Conservation (phyloP, 305 asterid species). For the Solanum hybrid region DNA sequence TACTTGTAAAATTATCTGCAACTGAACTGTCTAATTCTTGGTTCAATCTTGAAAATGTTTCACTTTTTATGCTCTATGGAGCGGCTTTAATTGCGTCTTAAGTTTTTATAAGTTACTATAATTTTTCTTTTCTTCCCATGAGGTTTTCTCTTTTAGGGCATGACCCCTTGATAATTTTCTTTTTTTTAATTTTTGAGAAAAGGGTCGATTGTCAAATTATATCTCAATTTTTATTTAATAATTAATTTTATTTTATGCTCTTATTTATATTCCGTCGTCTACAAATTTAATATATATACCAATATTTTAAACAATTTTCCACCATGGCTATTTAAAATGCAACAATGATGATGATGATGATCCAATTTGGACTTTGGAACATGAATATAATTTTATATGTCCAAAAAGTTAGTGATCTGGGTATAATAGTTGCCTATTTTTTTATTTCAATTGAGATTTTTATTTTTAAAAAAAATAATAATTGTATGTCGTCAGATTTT, state of each 20-base stretch:
- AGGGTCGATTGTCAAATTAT: not conserved
- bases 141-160: not conserved
- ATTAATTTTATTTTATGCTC: too few species aligned
- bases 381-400: not conserved
- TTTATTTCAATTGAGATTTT: too few species aligned
- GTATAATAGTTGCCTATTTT: not conserved
- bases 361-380: not conserved
- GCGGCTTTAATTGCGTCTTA: not conserved
- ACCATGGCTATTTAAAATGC: not conserved
- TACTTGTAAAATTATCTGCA: not conserved
- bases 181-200: not conserved
- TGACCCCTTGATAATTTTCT: not conserved
- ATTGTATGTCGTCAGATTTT: not conserved
- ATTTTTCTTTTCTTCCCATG: not conserved
- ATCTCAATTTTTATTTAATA: not conserved
- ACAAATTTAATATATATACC: not conserved
- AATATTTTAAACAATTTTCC: not conserved
- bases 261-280: not conserved
- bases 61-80: not conserved
- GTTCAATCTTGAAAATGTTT: not conserved
- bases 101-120: not conserved
- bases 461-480: too few species aligned
- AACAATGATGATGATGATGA: not conserved
- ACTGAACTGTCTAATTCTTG: not conserved
- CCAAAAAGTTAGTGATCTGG: not conserved